Conservation (phyloP, 495 filamentous ascomycete genomes). For the Hypoxylon subgilvum region DNA sequence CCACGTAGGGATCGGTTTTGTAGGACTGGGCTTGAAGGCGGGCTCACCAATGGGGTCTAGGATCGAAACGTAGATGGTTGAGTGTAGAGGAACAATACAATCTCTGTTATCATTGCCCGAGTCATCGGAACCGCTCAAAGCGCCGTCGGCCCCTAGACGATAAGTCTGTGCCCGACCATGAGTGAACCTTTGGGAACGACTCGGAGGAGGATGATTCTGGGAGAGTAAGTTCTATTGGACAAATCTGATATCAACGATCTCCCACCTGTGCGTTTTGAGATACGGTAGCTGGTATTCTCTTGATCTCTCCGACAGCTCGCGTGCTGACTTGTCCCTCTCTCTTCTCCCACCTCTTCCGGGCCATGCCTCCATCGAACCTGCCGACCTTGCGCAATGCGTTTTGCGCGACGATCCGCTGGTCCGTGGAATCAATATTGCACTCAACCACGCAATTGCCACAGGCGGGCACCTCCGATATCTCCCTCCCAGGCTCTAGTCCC, state of each 20-base stretch:
- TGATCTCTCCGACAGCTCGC: slow-evolving; percentile 23
- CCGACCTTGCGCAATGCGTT: slow-evolving; percentile 41
- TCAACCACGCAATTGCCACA: slow-evolving; percentile 43
- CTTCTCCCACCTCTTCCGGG: slow-evolving; percentile 36
- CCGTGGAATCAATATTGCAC: slow-evolving; percentile 30
- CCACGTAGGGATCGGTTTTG: slow-evolving; percentile 55
- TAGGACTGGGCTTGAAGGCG: slow-evolving; percentile 50
- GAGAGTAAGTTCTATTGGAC: not conserved
- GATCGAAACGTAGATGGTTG: slow-evolving; percentile 49
- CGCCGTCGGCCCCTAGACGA: slow-evolving; percentile 16
- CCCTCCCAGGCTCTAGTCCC: slow-evolving; percentile 23
- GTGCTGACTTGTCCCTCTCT: slow-evolving; percentile 17
- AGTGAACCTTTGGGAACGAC: not conserved
- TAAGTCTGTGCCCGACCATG: slow-evolving; percentile 5
- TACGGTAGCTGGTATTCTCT: not conserved
- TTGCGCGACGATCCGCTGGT: slow-evolving; percentile 15
- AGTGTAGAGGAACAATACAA: slow-evolving; percentile 25
- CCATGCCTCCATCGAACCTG: slow-evolving; percentile 36
- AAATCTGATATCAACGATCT: not conserved
- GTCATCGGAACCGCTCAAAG: slow-evolving; percentile 14
- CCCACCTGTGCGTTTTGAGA: slow-evolving; percentile 12
- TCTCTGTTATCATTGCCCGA: slow-evolving; percentile 13
- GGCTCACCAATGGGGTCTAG: slow-evolving; percentile 47
- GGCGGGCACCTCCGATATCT: slow-evolving; percentile 44
- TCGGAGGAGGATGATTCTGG: slow-evolving; percentile 3